These are phyloP conservation scores for Pythium brachiatum DNA, from an alignment of 352 stramenopile species.

Conservation along the genomic window DNA sequence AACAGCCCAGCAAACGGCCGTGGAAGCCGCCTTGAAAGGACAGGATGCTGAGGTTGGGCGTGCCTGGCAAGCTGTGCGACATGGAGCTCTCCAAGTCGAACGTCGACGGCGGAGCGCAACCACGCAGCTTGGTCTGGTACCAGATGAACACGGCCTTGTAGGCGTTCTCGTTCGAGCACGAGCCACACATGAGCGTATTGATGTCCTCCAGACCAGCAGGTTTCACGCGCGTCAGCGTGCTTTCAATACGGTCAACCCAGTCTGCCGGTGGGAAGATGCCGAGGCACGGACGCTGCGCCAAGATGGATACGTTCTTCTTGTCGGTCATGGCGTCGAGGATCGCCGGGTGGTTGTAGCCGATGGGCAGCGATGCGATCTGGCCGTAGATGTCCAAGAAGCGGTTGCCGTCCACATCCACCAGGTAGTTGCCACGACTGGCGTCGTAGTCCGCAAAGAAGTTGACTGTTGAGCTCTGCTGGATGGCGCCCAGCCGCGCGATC, in stretches of 20 bases:
- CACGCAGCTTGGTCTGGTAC: constrained; percentile 74
- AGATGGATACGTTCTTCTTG: constrained; percentile 57
- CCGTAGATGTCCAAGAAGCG: constrained; percentile 82
- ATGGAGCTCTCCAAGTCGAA: constrained; percentile 72
- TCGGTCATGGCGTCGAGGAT: constrained; percentile 62
- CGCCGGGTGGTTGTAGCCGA: constrained; percentile 86
- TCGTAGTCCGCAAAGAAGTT: constrained; percentile 83
- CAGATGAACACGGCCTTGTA: constrained; percentile 89
- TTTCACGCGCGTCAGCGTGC: constrained; percentile 57
- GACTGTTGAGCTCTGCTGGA: constrained; percentile 68
- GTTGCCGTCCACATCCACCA: constrained; percentile 85
- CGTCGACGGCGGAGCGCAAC: constrained; percentile 50
- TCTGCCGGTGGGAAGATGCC: constrained; percentile 73
- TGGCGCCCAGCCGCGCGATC: constrained; percentile 40
- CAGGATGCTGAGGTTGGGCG: constrained; percentile 72
- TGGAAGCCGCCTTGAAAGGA: constrained; percentile 86
- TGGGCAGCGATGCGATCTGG: constrained; percentile 79
- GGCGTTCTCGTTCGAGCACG: constrained; percentile 84
- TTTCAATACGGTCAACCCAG: constrained; percentile 69
- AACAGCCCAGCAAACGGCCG: constrained; percentile 68
- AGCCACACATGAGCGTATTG: constrained; percentile 87
- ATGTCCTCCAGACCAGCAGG: constrained; percentile 58
- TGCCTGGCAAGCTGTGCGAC: constrained; percentile 63
- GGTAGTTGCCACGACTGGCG: constrained; percentile 76
- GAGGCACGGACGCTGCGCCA: constrained; percentile 74